Evolutionary conservation across 306 rosid species (phyloP).

Genomic region (Cucurbita argyrosperma): DNA sequence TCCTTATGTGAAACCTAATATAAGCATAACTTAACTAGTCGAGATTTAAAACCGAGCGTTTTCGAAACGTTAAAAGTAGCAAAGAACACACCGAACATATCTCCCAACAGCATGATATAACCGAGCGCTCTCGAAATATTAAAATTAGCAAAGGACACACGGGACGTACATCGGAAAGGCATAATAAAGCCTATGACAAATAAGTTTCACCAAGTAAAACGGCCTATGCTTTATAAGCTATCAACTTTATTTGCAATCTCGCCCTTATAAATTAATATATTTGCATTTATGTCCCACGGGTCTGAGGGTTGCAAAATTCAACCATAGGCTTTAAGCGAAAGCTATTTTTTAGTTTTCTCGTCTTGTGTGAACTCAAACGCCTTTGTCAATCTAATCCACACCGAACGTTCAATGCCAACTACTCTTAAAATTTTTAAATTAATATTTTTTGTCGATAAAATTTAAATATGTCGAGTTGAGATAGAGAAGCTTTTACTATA

Average conservation of each 20-base stretch:
- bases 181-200: neutral
- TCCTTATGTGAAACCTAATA: no score
- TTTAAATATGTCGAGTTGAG: no score
- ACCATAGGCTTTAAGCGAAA: neutral
- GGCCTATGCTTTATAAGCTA: neutral
- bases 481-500: no score
- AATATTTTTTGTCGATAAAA: no score
- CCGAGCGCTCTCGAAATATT: no score
- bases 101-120: neutral
- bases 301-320: neutral
- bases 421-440: no score
- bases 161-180: no score
- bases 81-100: neutral
- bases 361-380: neutral
- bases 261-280: neutral
- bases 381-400: neutral
- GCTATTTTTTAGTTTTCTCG: neutral
- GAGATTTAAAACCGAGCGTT: no score
- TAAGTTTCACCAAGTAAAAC: neutral
- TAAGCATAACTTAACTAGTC: no score
- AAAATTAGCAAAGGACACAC: no score
- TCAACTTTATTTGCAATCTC: neutral
- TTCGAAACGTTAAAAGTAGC: neutral
- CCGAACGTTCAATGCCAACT: no score
- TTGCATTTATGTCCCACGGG: neutral